A percentile compares a stretch with the other conserved stretches of the same genome.
These are phyloP conservation scores for Candida qinlingensis DNA, from an alignment of 805 yeast genomes.

Conservation along the genomic window DNA sequence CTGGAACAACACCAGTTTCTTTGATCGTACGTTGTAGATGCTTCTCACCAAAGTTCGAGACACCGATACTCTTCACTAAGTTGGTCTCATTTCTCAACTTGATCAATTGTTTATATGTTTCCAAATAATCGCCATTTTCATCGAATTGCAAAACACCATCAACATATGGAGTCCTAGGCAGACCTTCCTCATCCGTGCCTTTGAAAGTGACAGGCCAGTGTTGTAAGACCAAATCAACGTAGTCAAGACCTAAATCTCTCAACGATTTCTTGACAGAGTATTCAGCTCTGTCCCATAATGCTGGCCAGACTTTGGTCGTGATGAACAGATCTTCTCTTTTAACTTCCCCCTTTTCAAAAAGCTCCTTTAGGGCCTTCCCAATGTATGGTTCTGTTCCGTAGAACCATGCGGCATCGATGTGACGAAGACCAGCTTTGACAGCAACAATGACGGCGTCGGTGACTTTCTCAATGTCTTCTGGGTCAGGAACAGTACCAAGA, in stretches of 20 bases:
- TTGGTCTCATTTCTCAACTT: conserved; percentile 41
- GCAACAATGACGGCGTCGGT: conserved; percentile 39
- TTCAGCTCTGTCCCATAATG: conserved; percentile 45
- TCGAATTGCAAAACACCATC: conserved; percentile 31
- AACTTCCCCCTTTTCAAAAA: conserved; percentile 35
- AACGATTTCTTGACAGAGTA: conserved; percentile 54
- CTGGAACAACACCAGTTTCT: conserved; percentile 45
- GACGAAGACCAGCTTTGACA: conserved; percentile 53
- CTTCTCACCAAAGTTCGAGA: conserved; percentile 44
- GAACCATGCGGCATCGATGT: conserved; percentile 69
- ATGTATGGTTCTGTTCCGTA: conserved; percentile 59
- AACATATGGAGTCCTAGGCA: conserved; percentile 30
- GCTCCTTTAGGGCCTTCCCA: conserved; percentile 44
- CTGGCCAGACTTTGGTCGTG: conserved; percentile 69
- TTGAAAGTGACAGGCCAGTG: conserved; percentile 79
- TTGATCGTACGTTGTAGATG: conserved; percentile 36
- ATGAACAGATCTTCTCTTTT: conserved; percentile 60
- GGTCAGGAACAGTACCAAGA: conserved; percentile 59
- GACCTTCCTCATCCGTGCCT: conserved; percentile 56
- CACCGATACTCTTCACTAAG: conserved; percentile 50
- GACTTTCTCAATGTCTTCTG: conserved; percentile 39
- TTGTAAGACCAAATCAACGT: conserved; percentile 69
- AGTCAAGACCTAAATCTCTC: conserved; percentile 57
- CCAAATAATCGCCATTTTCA: conserved; percentile 35
- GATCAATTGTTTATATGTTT: conserved; percentile 58